Conservation (phyloP, 148 eudicot genomes). For the Vaccinium corymbosum region DNA sequence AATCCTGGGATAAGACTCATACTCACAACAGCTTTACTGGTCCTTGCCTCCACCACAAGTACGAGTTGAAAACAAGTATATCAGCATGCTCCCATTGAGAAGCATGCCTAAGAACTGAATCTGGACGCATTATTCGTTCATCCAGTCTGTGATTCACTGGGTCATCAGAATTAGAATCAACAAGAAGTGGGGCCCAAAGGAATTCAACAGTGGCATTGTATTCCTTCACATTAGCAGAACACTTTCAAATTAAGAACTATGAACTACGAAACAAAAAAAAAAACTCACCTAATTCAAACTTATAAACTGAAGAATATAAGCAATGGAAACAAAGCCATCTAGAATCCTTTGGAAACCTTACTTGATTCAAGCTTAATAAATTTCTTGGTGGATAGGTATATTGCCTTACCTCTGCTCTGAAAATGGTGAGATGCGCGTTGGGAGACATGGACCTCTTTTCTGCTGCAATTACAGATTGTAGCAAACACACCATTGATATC, state of each 20-base stretch:
- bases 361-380: neutral
- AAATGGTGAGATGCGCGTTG: conserved; percentile 78
- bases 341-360: neutral
- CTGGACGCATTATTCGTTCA: conserved; percentile 80
- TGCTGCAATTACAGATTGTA: conserved; percentile 75
- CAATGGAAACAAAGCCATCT: too few relatives aligned
- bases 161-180: conserved; percentile 87
- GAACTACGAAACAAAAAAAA: neutral
- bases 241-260: conserved; percentile 6
- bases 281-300: neutral
- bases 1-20: conserved; percentile 12
- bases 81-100: conserved; percentile 78
- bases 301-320: too few relatives aligned
- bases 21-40: conserved; percentile 82
- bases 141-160: conserved; percentile 76
- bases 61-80: conserved; percentile 78
- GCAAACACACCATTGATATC: conserved; percentile 92
- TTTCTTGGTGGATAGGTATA: conserved; percentile 6
- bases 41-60: conserved; percentile 95
- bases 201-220: conserved; percentile 88
- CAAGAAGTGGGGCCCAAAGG: conserved; percentile 90
- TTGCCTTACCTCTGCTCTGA: conserved; percentile 74
- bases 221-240: conserved; percentile 40
- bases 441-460: conserved; percentile 85
- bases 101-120: conserved; percentile 67